These are phyloP conservation scores for Leccinum broughii DNA, from an alignment of 768 basidiomycete species.

Conservation along the genomic window DNA sequence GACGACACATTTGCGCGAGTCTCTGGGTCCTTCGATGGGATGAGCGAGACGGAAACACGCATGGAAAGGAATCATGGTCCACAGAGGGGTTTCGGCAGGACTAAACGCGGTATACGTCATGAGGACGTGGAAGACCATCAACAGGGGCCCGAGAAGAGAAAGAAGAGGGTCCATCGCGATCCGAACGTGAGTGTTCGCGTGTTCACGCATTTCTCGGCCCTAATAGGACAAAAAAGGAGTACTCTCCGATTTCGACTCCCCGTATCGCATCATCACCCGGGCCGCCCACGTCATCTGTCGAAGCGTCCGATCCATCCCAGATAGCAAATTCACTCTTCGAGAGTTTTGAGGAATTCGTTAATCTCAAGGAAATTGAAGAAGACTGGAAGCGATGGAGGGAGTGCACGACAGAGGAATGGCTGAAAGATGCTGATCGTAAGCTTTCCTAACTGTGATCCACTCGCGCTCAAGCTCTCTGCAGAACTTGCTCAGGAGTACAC, in stretches of 20 bases:
- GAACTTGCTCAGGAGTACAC: constrained; percentile 20
- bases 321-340: constrained; percentile 21
- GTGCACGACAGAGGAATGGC: constrained; percentile 33
- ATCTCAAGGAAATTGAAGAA: constrained; percentile 21
- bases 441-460: neutral
- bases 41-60: constrained; percentile 10
- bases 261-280: constrained; percentile 19
- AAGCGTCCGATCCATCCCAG: constrained; percentile 6
- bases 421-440: constrained; percentile 33
- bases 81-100: constrained; percentile 3
- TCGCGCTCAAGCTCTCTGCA: constrained; percentile 8
- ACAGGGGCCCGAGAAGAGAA: constrained; percentile 19
- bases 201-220: neutral
- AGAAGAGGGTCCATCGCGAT: constrained; percentile 13
- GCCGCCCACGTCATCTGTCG: neutral
- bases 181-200: constrained; percentile 19
- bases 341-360: constrained; percentile 21
- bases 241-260: constrained; percentile 25
- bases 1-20: constrained; percentile 10
- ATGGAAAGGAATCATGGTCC: constrained; percentile 5
- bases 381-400: constrained; percentile 30
- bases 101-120: constrained; percentile 15
- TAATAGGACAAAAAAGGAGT: constrained; percentile 15
- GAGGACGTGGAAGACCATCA: constrained; percentile 16
- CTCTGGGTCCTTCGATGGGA: constrained; percentile 10